Evolutionary conservation across 768 basidiomycete species (phyloP), one percentile per base, ranked within the genome.

Genomic region (Rhizopogon roseolus): DNA sequence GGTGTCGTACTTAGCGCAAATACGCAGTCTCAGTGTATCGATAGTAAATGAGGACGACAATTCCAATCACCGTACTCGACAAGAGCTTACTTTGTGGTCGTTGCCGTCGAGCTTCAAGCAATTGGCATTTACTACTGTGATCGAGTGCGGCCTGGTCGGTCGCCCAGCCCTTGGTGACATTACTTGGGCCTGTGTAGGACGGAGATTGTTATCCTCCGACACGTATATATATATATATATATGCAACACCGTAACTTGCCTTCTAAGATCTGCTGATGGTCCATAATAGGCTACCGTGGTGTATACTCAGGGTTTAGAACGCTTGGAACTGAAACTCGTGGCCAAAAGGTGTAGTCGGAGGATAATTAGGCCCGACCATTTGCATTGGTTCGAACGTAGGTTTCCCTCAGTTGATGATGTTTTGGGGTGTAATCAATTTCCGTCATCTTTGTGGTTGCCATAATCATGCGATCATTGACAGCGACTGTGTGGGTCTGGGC

Each of bases 331-430:
- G 14, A 8, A 8, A 36, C 19, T 29, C 43, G 43, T 45, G 43
- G 43, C 17, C 29, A 32, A 32, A 13, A 45, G 34, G 10, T 11
- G 10, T 36, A 4, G 44, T 48, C 46, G 46, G 46, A 48, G 46
- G 46, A 48, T 48, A 19, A 48, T 36, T 48, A 48, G 46, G 19
- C 46, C 46, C 46, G 46, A 48, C 46, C 32, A 13, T 16, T 38
- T n/a, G 8, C 32, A 46, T 32, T 46, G 17, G 45, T 34, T 46
- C 44, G 29, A 46, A 46, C 13, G 19, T 1, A 34, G 45, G 36
- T 11, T 36, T 36, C 13, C 34, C 34, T 48, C 19, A 48, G 14
- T 36, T 22, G 32, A 48, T 6, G 46, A 48, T 4, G 29, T 45
- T 29, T 19, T 32, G 19, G 19, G 22, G 6, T 36, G 34, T 5